Percentiles rank a stretch among this genome's conserved stretches.
These are phyloP conservation scores for Alternaria longipes DNA, from an alignment of 2,329 filamentous ascomycete genomes.

Conservation along the genomic window DNA sequence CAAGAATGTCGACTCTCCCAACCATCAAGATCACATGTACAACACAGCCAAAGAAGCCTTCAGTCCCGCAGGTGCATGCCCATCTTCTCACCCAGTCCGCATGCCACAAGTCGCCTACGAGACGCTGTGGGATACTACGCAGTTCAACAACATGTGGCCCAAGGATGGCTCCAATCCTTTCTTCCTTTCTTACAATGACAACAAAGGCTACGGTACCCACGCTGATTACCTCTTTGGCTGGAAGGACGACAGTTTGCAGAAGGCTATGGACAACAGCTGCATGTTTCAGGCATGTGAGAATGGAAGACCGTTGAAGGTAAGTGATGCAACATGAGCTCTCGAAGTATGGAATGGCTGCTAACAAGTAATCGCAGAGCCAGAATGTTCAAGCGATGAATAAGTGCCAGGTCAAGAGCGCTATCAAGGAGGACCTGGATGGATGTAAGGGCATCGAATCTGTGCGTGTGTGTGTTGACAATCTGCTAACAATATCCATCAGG, in stretches of 20 bases:
- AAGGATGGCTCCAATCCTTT: constrained; percentile 38
- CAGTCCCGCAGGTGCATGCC: constrained; percentile 34
- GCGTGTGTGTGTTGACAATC: background rate
- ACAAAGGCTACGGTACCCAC: constrained; percentile 41
- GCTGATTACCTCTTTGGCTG: constrained; percentile 43
- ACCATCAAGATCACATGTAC: constrained; percentile 64
- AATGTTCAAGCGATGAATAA: constrained; percentile 27
- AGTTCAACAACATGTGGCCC: constrained; percentile 39
- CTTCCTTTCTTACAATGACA: constrained; percentile 37
- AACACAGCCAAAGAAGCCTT: constrained; percentile 31
- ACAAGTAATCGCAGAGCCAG: background rate
- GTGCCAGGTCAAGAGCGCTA: constrained; percentile 33
- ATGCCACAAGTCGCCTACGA: constrained; percentile 46
- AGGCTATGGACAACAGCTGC: constrained; percentile 35
- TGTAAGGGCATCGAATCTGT: constrained; percentile 21
- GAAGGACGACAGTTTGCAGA: constrained; percentile 40
- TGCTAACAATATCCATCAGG: background rate
- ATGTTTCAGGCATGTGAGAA: constrained; percentile 41
- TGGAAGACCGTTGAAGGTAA: constrained; percentile 31
- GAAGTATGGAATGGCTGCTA: background rate
- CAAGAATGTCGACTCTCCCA: constrained; percentile 59
- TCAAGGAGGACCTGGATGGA: constrained; percentile 37
- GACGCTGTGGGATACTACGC: constrained; percentile 43
- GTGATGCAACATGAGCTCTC: constrained; percentile 18
- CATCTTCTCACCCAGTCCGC: constrained; percentile 39